Evolutionary conservation across 2,329 filamentous ascomycete genomes (phyloP), one percentile per base, ranked within the genome.

Genomic region (Samsoniella hepiali): DNA sequence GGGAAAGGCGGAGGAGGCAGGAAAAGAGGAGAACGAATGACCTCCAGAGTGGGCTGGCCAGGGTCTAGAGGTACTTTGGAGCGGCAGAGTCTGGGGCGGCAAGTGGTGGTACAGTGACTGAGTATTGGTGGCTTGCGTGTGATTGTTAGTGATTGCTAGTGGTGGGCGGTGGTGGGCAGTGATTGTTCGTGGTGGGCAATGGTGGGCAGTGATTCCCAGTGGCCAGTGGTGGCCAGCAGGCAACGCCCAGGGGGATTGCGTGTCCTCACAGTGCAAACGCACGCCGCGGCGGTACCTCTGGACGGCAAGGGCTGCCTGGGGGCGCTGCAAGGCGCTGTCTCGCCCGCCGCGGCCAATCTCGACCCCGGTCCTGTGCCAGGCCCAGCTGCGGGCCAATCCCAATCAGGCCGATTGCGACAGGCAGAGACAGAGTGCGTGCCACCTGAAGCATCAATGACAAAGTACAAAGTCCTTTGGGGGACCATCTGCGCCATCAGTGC

Each of bases 1-100:
- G 60, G 60, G 40, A 62, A 36, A 62, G 60, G 60, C 60, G 60
- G 60, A 63, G 60, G 53, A 63, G 60, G 53, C 27, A 6, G 29
- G 51, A 57, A 62, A 63, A 63, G 60, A 63, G 44, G 60, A 59
- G 56, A 22, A 47, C 9, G 47, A 10, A 58, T 58, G 45, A 51
- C 34, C 34, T 49, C 9, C 45, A 7, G 45, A 40, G 38, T 27
- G 36, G 34, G 47, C 22, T 34, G 47, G 45, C 36, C 27, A 53
- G 58, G 47, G 50, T 51, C 49, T 34, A 40, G 15, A 44, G 36
- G 29, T 13, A 29, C n/a, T 22, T 15, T 27, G 32, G 49, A 34
- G 49, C 27, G 27, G 22, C 11, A 9, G 13, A 34, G 49, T 50
- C 49, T 51, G 49, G 49, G 29, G 49, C 31, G 5, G 38, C 38